Conservation (phyloP, 257 asterid species). For the Fraxinus cuspidata region DNA sequence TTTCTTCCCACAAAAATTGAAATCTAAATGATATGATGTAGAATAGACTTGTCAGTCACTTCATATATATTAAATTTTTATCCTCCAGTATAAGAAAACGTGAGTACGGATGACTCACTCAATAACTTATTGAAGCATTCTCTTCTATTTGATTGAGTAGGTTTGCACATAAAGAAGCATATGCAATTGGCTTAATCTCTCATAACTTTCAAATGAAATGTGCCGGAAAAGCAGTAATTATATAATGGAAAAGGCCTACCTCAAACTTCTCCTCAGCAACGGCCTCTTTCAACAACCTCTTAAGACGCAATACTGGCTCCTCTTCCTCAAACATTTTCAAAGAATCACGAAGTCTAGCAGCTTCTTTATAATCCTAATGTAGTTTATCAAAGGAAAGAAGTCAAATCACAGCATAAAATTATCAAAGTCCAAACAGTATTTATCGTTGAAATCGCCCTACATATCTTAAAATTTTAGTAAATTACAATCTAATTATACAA, state of each 20-base stretch:
- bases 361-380: neutral
- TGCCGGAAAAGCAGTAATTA: neutral
- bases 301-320: conserved; percentile 35
- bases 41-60: neutral
- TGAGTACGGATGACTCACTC: neutral
- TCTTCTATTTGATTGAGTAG: neutral
- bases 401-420: too few relatives aligned
- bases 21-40: neutral
- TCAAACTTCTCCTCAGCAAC: conserved; percentile 72
- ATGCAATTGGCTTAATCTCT: neutral
- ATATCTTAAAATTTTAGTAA: too few relatives aligned
- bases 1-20: neutral
- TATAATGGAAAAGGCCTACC: conserved; percentile 37
- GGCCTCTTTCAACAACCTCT: conserved; percentile 73
- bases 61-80: neutral
- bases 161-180: neutral
- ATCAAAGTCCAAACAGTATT: too few relatives aligned
- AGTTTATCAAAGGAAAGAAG: too few relatives aligned
- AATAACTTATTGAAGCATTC: neutral
- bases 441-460: too few relatives aligned
- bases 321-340: neutral
- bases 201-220: neutral
- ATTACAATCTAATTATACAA: too few relatives aligned
- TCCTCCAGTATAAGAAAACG: neutral
- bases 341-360: neutral